Evolutionary conservation across 2,329 filamentous ascomycete species (phyloP).

Genomic region (Botrytis elliptica): DNA sequence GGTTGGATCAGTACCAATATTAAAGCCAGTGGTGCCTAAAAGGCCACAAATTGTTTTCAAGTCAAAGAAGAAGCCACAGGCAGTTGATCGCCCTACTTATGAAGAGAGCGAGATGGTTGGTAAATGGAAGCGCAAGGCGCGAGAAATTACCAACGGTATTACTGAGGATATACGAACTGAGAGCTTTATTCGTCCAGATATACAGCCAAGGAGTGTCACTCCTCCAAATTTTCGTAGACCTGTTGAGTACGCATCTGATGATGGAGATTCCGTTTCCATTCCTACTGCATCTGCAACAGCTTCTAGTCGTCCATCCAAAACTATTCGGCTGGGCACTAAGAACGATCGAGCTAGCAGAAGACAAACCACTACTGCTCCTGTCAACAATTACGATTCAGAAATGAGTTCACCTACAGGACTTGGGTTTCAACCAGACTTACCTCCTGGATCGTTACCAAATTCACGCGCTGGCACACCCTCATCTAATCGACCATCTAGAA

Average conservation of each 20-base stretch:
- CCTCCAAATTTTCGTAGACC: slow-evolving; percentile 17
- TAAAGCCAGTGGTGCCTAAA: slow-evolving; percentile 7
- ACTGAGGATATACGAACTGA: slow-evolving; percentile 22
- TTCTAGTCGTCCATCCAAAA: slow-evolving; percentile 24
- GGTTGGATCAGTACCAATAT: slow-evolving; percentile 22
- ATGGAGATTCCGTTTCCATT: slow-evolving; percentile 29
- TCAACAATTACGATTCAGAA: slow-evolving; percentile 52
- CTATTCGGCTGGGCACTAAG: slow-evolving; percentile 32
- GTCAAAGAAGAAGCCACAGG: slow-evolving; percentile 26
- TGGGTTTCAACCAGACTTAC: slow-evolving; percentile 46
- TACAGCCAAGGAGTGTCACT: neutral
- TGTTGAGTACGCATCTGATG: slow-evolving; percentile 31
- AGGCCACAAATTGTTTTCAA: slow-evolving; percentile 26
- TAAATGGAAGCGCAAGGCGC: slow-evolving; percentile 34
- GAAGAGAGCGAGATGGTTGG: slow-evolving; percentile 28
- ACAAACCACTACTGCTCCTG: slow-evolving; percentile 14
- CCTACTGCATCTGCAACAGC: slow-evolving; percentile 15
- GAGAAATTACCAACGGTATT: slow-evolving; percentile 31
- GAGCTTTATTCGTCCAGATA: slow-evolving; percentile 36
- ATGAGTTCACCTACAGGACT: slow-evolving; percentile 53
- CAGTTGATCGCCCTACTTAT: slow-evolving; percentile 24
- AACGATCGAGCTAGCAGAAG: slow-evolving; percentile 23
- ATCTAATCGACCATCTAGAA: slow-evolving; percentile 54
- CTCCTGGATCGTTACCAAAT: slow-evolving; percentile 47
- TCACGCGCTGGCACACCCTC: slow-evolving; percentile 62